Conservation (phyloP, 2,329 filamentous ascomycete genomes). For the Aspergillus fischeri region DNA sequence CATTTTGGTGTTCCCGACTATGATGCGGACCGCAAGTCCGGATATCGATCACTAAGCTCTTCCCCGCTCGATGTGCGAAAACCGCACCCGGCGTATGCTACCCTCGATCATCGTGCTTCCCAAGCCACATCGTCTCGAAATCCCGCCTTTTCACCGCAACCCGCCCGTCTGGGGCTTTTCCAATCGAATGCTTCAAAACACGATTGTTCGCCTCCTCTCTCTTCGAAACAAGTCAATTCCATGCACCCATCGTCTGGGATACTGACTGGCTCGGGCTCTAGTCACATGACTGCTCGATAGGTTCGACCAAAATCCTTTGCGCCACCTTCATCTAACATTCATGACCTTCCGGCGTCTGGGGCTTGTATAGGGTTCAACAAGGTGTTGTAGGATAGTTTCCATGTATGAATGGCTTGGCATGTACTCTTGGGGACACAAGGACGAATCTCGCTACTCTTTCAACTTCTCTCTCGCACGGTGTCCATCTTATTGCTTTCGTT, state of each 20-base stretch:
- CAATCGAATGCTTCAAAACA: conserved; percentile 25
- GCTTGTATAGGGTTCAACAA: conserved; percentile 13
- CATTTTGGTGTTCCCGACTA: conserved; percentile 30
- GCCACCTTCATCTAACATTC: not conserved
- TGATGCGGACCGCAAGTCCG: conserved; percentile 31
- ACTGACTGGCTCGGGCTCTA: conserved; percentile 26
- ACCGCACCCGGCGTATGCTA: conserved; percentile 25
- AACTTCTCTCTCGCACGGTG: not conserved
- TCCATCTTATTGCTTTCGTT: conserved; percentile 5
- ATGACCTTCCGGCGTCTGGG: not conserved
- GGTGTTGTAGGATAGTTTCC: conserved; percentile 15
- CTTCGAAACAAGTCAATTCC: conserved; percentile 26
- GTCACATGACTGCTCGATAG: conserved; percentile 32
- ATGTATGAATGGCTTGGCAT: conserved; percentile 21
- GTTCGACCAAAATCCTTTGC: not conserved
- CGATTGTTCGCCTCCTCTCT: conserved; percentile 29
- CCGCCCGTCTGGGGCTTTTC: conserved; percentile 33
- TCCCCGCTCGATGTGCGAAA: conserved; percentile 39
- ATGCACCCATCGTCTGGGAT: conserved; percentile 30
- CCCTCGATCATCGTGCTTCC: conserved; percentile 25
- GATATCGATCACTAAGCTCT: conserved; percentile 35
- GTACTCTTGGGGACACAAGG: conserved; percentile 16
- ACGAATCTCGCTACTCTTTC: conserved; percentile 7
- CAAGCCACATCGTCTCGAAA: conserved; percentile 18
- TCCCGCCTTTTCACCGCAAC: conserved; percentile 31